These are phyloP conservation scores for Dictyostelium firmibasis DNA, from an alignment of 78 protist species.

Conservation along the genomic window DNA sequence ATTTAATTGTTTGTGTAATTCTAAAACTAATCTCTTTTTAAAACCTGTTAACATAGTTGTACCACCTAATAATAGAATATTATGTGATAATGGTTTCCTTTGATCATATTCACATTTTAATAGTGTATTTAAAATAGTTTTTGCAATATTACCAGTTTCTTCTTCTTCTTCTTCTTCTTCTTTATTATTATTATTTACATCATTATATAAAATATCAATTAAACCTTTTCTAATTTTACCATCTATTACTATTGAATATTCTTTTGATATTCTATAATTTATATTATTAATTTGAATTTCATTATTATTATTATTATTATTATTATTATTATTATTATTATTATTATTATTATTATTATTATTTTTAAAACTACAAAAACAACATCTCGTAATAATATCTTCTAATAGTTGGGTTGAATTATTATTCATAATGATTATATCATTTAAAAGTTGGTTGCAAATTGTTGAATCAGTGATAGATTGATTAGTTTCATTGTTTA, in stretches of 20 bases:
- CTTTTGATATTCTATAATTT: background rate
- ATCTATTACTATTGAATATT: background rate
- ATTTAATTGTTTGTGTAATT: background rate
- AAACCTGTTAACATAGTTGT: slow-evolving; percentile 49
- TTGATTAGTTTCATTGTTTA: background rate
- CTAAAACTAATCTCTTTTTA: slow-evolving; percentile 1
- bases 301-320: background rate
- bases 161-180: slow-evolving; percentile 29
- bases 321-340: background rate
- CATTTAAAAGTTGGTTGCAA: background rate
- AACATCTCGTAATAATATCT: slow-evolving; percentile 16
- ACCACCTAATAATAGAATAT: slow-evolving; percentile 47
- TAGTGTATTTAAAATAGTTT: background rate
- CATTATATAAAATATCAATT: background rate
- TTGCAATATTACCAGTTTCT: slow-evolving; percentile 38
- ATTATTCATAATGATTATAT: background rate
- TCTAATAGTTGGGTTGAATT: background rate
- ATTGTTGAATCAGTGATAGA: background rate
- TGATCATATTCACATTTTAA: slow-evolving; percentile 33
- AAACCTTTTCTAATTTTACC: background rate
- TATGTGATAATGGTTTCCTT: slow-evolving; percentile 47
- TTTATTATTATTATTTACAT: background rate
- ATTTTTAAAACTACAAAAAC: slow-evolving; percentile 2
- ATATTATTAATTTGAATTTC: background rate
- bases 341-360: background rate